phyloP scores from a whole-genome alignment of 2,329 filamentous ascomycete species.

The Exophiala mesophila region DNA sequence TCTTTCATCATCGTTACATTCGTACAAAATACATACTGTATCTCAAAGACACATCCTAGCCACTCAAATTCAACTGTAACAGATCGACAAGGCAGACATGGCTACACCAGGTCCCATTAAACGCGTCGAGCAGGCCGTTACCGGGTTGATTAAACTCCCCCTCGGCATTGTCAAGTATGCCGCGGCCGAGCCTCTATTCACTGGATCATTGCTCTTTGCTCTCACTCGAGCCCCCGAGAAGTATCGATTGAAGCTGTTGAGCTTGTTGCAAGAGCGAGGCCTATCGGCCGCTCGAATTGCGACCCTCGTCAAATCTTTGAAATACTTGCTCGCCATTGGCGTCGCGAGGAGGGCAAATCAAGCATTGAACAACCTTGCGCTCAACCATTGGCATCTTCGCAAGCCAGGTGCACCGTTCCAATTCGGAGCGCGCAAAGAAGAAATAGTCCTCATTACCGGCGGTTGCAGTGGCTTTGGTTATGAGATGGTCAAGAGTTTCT shows the following conservation, averaged over 20 bases:
- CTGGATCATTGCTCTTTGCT: slow-evolving; percentile 18
- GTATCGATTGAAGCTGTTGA: slow-evolving; percentile 15
- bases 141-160: slow-evolving; percentile 11
- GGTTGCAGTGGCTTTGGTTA: slow-evolving; percentile 70
- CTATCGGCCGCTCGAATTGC: slow-evolving; percentile 12
- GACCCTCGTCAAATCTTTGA: slow-evolving; percentile 27
- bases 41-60: too few species aligned
- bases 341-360: slow-evolving; percentile 46
- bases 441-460: slow-evolving; percentile 44
- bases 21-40: too few species aligned
- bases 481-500: slow-evolving; percentile 60
- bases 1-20: too few species aligned
- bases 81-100: too few species aligned
- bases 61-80: too few species aligned
- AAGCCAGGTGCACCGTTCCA: slow-evolving; percentile 26
- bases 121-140: slow-evolving; percentile 8
- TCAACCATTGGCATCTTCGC: slow-evolving; percentile 39
- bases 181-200: slow-evolving; percentile 20
- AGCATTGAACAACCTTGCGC: slow-evolving; percentile 48
- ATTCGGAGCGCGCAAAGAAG: slow-evolving; percentile 34
- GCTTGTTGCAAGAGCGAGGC: slow-evolving; percentile 7
- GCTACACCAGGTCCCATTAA: slow-evolving; percentile 10
- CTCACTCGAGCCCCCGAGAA: slow-evolving; percentile 19
- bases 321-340: slow-evolving; percentile 50
- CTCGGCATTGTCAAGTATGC: slow-evolving; percentile 10